Conservation (phyloP, 768 basidiomycete genomes). For the Hydnomerulius pinastri region DNA sequence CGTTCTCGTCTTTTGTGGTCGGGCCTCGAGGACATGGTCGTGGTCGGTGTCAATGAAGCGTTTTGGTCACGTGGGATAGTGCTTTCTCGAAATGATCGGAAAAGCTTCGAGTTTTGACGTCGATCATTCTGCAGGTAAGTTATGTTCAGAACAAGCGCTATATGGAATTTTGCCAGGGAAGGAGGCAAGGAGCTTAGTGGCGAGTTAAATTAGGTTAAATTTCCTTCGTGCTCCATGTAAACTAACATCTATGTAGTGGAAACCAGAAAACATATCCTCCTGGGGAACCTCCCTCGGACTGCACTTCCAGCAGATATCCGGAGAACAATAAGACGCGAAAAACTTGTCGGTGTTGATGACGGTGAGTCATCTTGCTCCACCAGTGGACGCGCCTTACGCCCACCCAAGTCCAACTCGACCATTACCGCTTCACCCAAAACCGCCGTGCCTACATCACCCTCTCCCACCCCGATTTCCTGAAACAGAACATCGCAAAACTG, state of each 20-base stretch:
- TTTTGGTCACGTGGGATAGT: slow-evolving; percentile 32
- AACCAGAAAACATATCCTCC: slow-evolving; percentile 42
- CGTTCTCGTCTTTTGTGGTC: slow-evolving; percentile 60
- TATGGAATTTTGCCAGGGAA: slow-evolving; percentile 21
- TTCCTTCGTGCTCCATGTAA: too few relatives aligned
- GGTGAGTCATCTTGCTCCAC: slow-evolving; percentile 17
- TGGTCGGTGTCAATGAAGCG: slow-evolving; percentile 34
- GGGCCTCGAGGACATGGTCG: slow-evolving; percentile 58
- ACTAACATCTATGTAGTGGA: slow-evolving; percentile 22
- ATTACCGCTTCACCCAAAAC: slow-evolving; percentile 60
- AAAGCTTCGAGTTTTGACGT: background rate
- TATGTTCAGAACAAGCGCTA: slow-evolving; percentile 21
- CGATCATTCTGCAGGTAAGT: background rate
- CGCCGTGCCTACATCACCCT: slow-evolving; percentile 61
- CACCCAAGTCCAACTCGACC: slow-evolving; percentile 55
- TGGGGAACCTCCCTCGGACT: slow-evolving; percentile 52
- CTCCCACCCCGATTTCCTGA: slow-evolving; percentile 45
- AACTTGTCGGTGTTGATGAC: slow-evolving; percentile 48
- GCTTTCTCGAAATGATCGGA: too few relatives aligned
- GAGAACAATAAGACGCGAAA: slow-evolving; percentile 41
- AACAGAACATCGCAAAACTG: slow-evolving; percentile 43
- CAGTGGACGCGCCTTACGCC: slow-evolving; percentile 8
- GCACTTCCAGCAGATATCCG: slow-evolving; percentile 58
- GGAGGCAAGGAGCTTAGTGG: slow-evolving; percentile 9
- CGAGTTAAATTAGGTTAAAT: too few relatives aligned